Evolutionary conservation across 495 filamentous ascomycete species (phyloP).

Genomic region (Clohesyomyces aquaticus): DNA sequence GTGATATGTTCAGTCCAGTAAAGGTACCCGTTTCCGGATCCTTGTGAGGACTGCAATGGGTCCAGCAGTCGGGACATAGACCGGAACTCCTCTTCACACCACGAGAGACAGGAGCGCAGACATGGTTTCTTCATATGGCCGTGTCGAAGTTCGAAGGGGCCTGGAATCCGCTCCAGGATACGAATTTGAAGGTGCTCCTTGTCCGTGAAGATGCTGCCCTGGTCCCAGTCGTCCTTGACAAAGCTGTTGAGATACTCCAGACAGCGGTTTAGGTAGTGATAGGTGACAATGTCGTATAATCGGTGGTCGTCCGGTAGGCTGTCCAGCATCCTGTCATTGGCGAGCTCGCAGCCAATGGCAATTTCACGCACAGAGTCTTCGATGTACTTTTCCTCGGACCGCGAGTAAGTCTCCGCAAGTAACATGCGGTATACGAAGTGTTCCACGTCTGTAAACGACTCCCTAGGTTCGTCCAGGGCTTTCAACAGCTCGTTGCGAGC

Average conservation of each 20-base stretch:
- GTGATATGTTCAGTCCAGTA: conserved; percentile 25
- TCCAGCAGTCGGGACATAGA: not conserved
- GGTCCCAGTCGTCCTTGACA: conserved; percentile 15
- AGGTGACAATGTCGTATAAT: conserved; percentile 20
- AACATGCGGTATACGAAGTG: conserved; percentile 32
- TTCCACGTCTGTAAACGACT: conserved; percentile 15
- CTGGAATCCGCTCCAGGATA: conserved; percentile 24
- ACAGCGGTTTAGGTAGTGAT: conserved; percentile 33
- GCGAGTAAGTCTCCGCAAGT: conserved; percentile 24
- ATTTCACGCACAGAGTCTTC: conserved; percentile 16
- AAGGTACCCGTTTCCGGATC: conserved; percentile 4
- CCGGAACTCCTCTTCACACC: conserved; percentile 15
- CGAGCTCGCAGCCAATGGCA: conserved; percentile 27
- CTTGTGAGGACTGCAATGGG: conserved; percentile 3
- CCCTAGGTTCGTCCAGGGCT: conserved; percentile 15
- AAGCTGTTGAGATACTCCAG: conserved; percentile 20
- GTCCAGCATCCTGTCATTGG: conserved; percentile 22
- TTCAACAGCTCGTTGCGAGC: conserved; percentile 17
- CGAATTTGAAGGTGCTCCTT: conserved; percentile 27
- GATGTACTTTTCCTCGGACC: conserved; percentile 9
- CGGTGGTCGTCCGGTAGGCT: conserved; percentile 15
- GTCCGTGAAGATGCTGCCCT: conserved; percentile 26
- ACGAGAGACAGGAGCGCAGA: conserved; percentile 20
- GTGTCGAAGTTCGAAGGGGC: conserved; percentile 23
- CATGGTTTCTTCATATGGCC: conserved; percentile 22